Conservation (phyloP, 306 rosid species). For the Luffa acutangula region DNA sequence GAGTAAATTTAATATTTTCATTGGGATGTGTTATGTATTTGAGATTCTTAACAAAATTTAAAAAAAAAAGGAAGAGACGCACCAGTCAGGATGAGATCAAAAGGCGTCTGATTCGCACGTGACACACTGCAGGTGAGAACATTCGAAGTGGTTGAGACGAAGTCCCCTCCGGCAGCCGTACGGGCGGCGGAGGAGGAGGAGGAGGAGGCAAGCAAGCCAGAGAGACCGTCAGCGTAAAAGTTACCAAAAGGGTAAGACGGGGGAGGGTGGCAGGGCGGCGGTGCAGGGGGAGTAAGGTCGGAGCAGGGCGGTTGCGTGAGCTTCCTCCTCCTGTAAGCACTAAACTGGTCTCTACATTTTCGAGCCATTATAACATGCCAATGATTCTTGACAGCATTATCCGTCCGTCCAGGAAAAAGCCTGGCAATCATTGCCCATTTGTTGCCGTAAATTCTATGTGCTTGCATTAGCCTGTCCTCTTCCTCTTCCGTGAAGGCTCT, state of each 20-base stretch:
- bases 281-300: not conserved
- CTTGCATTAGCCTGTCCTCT: constrained; percentile 83
- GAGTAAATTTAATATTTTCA: no score
- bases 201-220: not conserved
- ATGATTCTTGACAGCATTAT: constrained; percentile 88
- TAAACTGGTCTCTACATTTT: constrained; percentile 79
- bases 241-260: no score
- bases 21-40: no score
- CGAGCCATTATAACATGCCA: constrained; percentile 99
- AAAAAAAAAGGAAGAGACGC: not conserved
- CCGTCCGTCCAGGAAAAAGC: constrained; percentile 92
- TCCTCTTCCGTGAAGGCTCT: constrained; percentile 79
- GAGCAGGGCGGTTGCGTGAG: constrained; percentile 39
- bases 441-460: constrained; percentile 85
- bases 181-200: not conserved
- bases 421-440: constrained; percentile 99
- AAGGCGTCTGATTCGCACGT: constrained; percentile 23
- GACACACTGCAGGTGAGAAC: constrained; percentile 16
- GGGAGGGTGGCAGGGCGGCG: no score
- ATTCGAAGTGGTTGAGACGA: constrained; percentile 15
- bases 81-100: constrained; percentile 47
- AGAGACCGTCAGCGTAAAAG: no score
- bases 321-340: constrained; percentile 69
- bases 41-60: no score
- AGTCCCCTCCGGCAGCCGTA: constrained; percentile 2